Base-by-base conservation (phyloP, 2,329 filamentous ascomycete species). In the Emericellopsis atlantica region DNA sequence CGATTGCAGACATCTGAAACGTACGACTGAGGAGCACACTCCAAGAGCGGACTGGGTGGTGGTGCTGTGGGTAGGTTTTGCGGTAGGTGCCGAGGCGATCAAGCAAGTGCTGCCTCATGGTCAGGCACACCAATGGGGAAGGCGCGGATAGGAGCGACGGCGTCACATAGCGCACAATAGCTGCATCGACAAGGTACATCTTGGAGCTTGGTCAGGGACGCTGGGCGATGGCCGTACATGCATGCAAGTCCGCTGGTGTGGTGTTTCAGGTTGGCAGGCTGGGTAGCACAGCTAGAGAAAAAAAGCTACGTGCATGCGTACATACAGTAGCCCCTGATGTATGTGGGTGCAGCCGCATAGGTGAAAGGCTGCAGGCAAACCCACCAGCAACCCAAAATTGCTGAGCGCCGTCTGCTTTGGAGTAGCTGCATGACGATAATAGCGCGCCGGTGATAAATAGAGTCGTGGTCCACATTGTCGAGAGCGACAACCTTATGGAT, bases 111-210 rank as follows among this genome's bases (percentile, higher is more conserved):
- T 12, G 38, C n/a, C 11, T 32, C 14, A 39, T 48, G 47, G 49
- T 48, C 47, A 51, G 46, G 51, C 40, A 50, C 47, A 45, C 49
- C 48, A 50, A 49, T 51, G 35, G 43, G 36, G 40, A 32, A 39
- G 37, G 22, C 22, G 18, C 14, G 6, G 5, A 21, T 12, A 37
- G 22, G 36, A 24, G 22, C 26, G 26, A 29, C 26, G 18, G 35
- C 35, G 35, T 12, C 35, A 36, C 23, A 24, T 18, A 15, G 23
- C 6, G 35, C 35, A n/a, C 8, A 9, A 3, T 8, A 15, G 8
- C 33, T 9, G 33, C 18, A 10, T 21, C 8, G 33, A 35, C 9
- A 5, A 35, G 9, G n/a, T 5, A 3, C 18, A 21, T 21, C 18
- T 21, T 21, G 18, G 18, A 21, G 18, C 5, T 21, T 4, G 18